phyloP scores from a whole-genome alignment of 2,329 filamentous ascomycete genomes.

The Cylindrodendrum hubeiense region DNA sequence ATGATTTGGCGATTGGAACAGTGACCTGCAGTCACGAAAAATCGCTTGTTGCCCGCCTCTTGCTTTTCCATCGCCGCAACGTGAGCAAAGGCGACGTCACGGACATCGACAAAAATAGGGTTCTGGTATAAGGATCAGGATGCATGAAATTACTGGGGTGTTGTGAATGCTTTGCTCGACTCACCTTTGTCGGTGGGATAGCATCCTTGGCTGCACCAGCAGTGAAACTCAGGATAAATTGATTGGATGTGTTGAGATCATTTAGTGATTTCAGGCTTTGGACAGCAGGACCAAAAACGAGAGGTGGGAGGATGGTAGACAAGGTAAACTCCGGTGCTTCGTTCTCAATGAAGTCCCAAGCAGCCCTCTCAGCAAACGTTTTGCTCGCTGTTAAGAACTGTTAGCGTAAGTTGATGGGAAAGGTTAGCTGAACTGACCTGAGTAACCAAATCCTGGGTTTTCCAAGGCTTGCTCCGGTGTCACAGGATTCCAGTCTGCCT shows the following conservation, averaged over 20 bases:
- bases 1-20: not conserved
- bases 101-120: slow-evolving; percentile 2
- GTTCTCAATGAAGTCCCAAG: slow-evolving; percentile 13
- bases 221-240: not conserved
- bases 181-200: not conserved
- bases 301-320: slow-evolving; percentile 4
- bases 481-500: not conserved
- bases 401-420: no score
- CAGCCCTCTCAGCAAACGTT: slow-evolving; percentile 12
- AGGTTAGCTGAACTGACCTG: no score
- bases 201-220: not conserved
- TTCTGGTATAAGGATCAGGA: no score
- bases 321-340: slow-evolving; percentile 10
- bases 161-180: not conserved
- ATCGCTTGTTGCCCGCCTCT: slow-evolving; percentile 10
- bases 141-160: not conserved
- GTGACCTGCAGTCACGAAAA: not conserved
- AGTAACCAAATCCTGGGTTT: not conserved
- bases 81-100: slow-evolving; percentile 14
- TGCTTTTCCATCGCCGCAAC: slow-evolving; percentile 2
- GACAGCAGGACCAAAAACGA: slow-evolving; percentile 12
- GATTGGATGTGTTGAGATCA: slow-evolving; percentile 12
- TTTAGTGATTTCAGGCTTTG: not conserved
- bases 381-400: not conserved
- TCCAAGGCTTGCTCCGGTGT: not conserved